These are phyloP conservation scores for Macrolepiota albuminosa DNA, from an alignment of 768 basidiomycete genomes.

Conservation along the genomic window DNA sequence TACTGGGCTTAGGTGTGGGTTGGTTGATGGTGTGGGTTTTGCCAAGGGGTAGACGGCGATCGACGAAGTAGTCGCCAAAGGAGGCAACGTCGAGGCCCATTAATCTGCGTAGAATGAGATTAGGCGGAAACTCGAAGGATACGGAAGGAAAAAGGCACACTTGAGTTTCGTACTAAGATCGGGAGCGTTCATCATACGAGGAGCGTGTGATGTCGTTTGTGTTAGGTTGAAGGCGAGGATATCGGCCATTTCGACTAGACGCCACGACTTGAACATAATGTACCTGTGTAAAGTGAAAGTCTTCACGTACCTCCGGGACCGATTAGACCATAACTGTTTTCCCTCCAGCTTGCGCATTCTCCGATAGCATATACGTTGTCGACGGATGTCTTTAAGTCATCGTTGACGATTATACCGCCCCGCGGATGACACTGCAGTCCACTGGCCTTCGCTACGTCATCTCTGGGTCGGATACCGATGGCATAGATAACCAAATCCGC, in stretches of 20 bases:
- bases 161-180: slow-evolving; percentile 71
- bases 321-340: slow-evolving; percentile 68
- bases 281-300: neutral
- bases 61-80: slow-evolving; percentile 72
- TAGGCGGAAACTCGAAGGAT: neutral
- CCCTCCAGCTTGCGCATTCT: slow-evolving; percentile 68
- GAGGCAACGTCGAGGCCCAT: slow-evolving; percentile 51
- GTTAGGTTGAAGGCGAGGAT: slow-evolving; percentile 71
- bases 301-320: slow-evolving; percentile 47
- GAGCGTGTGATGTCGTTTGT: slow-evolving; percentile 34
- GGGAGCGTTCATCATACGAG: slow-evolving; percentile 45
- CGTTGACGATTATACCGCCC: slow-evolving; percentile 57
- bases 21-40: neutral
- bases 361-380: slow-evolving; percentile 68
- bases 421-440: slow-evolving; percentile 45
- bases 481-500: slow-evolving; percentile 61
- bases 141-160: neutral
- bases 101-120: slow-evolving; percentile 9
- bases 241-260: slow-evolving; percentile 60
- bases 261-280: slow-evolving; percentile 19
- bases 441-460: slow-evolving; percentile 47
- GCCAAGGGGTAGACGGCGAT: slow-evolving; percentile 25
- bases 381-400: slow-evolving; percentile 51
- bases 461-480: slow-evolving; percentile 67
- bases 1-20: neutral